Evolutionary conservation across 2,329 filamentous ascomycete species (phyloP).

Genomic region (Colletotrichum filicis): DNA sequence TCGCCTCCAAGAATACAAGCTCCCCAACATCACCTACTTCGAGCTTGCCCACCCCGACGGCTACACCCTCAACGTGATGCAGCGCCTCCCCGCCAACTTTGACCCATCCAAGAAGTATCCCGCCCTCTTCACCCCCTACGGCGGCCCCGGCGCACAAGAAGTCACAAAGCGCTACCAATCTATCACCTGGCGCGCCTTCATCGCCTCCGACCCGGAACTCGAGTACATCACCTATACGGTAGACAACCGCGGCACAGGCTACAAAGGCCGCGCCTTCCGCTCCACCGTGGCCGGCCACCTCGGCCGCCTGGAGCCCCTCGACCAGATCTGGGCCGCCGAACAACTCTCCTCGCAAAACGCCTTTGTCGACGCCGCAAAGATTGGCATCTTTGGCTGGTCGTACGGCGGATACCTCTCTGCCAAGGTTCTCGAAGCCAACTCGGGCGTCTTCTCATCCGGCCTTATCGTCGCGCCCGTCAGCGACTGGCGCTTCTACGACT

Average conservation of each 20-base stretch:
- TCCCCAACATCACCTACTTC: slow-evolving; percentile 73
- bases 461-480: slow-evolving; percentile 73
- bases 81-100: slow-evolving; percentile 73
- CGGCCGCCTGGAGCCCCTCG: slow-evolving; percentile 70
- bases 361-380: slow-evolving; percentile 67
- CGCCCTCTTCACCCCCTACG: slow-evolving; percentile 74
- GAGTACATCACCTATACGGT: slow-evolving; percentile 75
- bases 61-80: slow-evolving; percentile 71
- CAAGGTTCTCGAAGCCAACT: slow-evolving; percentile 73
- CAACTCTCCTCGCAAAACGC: slow-evolving; percentile 59
- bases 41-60: slow-evolving; percentile 71
- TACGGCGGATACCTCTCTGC: slow-evolving; percentile 74
- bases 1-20: slow-evolving; percentile 67
- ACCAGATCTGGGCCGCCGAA: slow-evolving; percentile 75
- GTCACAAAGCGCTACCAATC: slow-evolving; percentile 66
- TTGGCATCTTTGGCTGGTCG: slow-evolving; percentile 77
- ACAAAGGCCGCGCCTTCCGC: slow-evolving; percentile 72
- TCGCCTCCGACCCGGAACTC: slow-evolving; percentile 74
- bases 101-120: slow-evolving; percentile 72
- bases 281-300: slow-evolving; percentile 67
- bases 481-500: slow-evolving; percentile 79
- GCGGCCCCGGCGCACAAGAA: slow-evolving; percentile 72
- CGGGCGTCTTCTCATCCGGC: slow-evolving; percentile 70
- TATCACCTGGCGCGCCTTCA: slow-evolving; percentile 70
- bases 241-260: slow-evolving; percentile 75